Evolutionary conservation across 164 flowering plant species (phyloP), one percentile per base, ranked within the genome.

Genomic region (Berberis thunbergii): DNA sequence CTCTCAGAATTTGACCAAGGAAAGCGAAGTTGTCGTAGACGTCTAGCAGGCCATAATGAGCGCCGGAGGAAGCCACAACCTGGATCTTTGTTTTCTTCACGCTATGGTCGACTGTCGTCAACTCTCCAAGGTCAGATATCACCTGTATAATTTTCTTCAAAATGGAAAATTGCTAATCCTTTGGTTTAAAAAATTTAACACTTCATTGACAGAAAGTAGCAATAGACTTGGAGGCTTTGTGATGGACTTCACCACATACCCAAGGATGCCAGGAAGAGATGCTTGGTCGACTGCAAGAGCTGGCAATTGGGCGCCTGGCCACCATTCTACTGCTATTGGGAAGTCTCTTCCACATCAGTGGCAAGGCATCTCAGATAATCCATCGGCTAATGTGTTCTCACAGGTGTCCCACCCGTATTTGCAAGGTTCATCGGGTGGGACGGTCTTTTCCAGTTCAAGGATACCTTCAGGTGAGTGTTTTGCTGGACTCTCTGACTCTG

Each of bases 21-120:
- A 69, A 94, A 94, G 72, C 77, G 98, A 54, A 94, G 98, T 70
- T 94, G 98, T 54, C 89, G 96, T 49, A 82, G 97, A 65, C 94
- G 97, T 69, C 75, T 94, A 49, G 97, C 97, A n/a, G 95, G 96
- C 49, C 98, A 94, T 55, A 94, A 94, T 64, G 96, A 88, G 80
- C 96, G 97, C 50, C 76, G 97, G 52, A 83, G 97, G 81, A 94
- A 94, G 83, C 98, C 97, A 26, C 85, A 85, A 64, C 84, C 87
- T 39, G 82, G 84, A 67, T 75, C 98, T 49, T 54, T 86, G 45
- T 43, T 82, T 49, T 67, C 90, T 48, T 55, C 90, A 10, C 89
- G 83, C 57, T 84, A 74, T 74, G 85, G 86, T 48, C 80, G 79
- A 49, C 59, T 83, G 8, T 70, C 84, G 54, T 74, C 93, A 48